Base-by-base conservation (phyloP, 306 rosid genomes). In the Comarum palustre region DNA sequence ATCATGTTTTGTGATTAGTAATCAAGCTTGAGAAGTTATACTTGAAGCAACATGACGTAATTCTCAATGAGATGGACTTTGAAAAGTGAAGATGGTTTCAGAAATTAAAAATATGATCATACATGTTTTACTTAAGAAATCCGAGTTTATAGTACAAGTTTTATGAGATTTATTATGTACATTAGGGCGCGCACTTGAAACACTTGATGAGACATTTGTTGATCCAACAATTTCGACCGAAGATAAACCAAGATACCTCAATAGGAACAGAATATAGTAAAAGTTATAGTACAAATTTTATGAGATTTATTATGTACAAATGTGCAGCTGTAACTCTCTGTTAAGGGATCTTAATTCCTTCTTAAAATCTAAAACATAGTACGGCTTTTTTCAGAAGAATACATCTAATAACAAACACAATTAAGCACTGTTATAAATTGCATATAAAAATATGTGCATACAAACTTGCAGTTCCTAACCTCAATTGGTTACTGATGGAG, bases 291-390 rank as follows among this genome's bases (percentile, higher is more conserved):
- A n/a, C n/a, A n/a, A n/a, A n/a, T n/a, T n/a, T n/a, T n/a, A n/a
- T n/a, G n/a, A n/a, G n/a, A n/a, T n/a, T n/a, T n/a, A n/a, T n/a
- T n/a, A n/a, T n/a, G n/a, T n/a, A n/a, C n/a, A 80, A 75, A 93
- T 65, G 77, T 93, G 97, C 63, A 85, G 90, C 82, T 79, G 96
- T 80, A 93, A 78, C 61, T 93, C 97, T 79, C 94, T 87, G 69
- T 91, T 91, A 51, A 93, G 96, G 31, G 91, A 78, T 78, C 94
- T 91, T 85, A 93, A 75, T 81, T 89, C 97, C 92, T 89, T 91
- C 88, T 91, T 91, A 79, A 74, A 91, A 85, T 93, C 98, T 91
- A 72, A 14, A 66, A 32, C 80, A 63, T 57, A 64, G 65, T 19
- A 68, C 0, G 24, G 70, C 31, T 57, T 73, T 45, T 14, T 71